A percentile compares a stretch with the other conserved stretches of the same genome.
Evolutionary conservation across 768 basidiomycete species (phyloP).

Genomic region (Panus rudis): DNA sequence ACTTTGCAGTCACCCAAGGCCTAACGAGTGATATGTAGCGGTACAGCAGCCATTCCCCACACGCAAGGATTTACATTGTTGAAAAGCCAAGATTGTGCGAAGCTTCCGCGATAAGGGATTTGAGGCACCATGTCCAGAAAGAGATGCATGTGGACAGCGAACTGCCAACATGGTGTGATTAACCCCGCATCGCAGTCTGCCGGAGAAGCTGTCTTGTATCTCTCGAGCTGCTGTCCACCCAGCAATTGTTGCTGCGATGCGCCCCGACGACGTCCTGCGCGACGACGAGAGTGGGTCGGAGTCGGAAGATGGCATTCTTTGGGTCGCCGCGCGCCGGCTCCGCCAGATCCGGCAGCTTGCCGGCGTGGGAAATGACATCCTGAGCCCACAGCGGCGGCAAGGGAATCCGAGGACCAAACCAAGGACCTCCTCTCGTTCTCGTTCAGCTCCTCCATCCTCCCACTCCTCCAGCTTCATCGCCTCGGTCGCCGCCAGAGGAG

Average conservation of each 20-base stretch:
- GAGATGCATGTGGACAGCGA: too few species aligned
- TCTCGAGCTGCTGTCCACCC: too few species aligned
- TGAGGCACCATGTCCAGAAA: too few species aligned
- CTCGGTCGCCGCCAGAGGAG: slow-evolving; percentile 8
- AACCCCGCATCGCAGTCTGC: neutral
- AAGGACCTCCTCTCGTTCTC: slow-evolving; percentile 14
- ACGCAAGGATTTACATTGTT: too few species aligned
- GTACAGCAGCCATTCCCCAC: too few species aligned
- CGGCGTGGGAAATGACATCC: neutral
- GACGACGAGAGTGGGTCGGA: slow-evolving; percentile 11
- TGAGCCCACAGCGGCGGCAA: slow-evolving; percentile 10
- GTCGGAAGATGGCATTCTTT: slow-evolving; percentile 20
- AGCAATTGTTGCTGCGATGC: neutral
- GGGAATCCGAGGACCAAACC: slow-evolving; percentile 11
- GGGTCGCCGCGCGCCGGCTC: slow-evolving; percentile 15
- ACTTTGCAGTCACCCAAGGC: too few species aligned
- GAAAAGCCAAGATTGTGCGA: too few species aligned
- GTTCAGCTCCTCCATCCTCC: slow-evolving; percentile 24
- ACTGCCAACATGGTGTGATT: too few species aligned
- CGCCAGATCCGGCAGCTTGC: slow-evolving; percentile 10
- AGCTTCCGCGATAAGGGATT: too few species aligned
- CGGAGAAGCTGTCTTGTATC: too few species aligned
- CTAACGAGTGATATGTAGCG: too few species aligned
- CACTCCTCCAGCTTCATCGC: slow-evolving; percentile 11
- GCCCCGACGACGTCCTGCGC: slow-evolving; percentile 6